These are phyloP conservation scores for Papiliotrema terrestris DNA, from an alignment of 1,284 basidiomycete genomes.

Conservation along the genomic window DNA sequence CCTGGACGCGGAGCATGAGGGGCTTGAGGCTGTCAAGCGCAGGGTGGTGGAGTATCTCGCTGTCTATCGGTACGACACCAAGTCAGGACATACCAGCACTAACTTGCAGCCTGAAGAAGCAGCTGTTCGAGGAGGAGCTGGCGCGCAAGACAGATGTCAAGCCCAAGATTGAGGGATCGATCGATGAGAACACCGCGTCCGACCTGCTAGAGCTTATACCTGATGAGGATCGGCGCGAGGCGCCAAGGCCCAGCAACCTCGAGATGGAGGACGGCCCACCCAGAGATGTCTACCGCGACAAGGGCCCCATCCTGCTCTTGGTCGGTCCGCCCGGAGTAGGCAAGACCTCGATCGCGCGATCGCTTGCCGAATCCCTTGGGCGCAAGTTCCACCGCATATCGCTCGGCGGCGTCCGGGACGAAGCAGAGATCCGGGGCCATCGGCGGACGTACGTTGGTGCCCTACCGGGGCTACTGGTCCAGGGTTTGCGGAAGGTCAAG, in stretches of 20 bases:
- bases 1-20: conserved; percentile 44
- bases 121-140: conserved; percentile 33
- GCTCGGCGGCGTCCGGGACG: conserved; percentile 91
- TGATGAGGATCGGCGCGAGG: conserved; percentile 12
- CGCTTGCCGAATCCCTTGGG: conserved; percentile 38
- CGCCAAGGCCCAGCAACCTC: background rate
- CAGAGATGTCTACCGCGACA: conserved; percentile 38
- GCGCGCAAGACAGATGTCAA: conserved; percentile 5
- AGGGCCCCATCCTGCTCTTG: conserved; percentile 51
- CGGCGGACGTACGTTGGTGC: conserved; percentile 74
- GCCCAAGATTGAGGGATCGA: background rate
- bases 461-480: conserved; percentile 93
- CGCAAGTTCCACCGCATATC: conserved; percentile 65
- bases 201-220: conserved; percentile 29
- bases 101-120: conserved; percentile 31
- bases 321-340: conserved; percentile 96
- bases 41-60: conserved; percentile 46
- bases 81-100: background rate
- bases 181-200: conserved; percentile 19
- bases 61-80: conserved; percentile 32
- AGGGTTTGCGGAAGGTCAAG: conserved; percentile 89
- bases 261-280: conserved; percentile 25
- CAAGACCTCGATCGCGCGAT: conserved; percentile 60
- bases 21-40: conserved; percentile 42
- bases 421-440: conserved; percentile 98